Evolutionary conservation across 176 grass and related monocot genomes (phyloP).

Genomic region (Tillandsia fasciculata): DNA sequence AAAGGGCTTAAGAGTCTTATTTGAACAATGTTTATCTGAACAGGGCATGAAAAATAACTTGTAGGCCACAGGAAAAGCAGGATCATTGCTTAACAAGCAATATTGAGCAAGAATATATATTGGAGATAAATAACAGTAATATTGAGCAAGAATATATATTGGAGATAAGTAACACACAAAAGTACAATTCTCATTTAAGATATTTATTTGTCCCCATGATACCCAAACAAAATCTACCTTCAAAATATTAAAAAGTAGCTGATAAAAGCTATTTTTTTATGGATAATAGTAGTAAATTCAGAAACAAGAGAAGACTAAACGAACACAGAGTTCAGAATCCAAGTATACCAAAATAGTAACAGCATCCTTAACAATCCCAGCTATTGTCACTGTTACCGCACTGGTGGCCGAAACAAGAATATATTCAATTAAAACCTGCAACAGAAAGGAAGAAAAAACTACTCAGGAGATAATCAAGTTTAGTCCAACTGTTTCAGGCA

Average conservation of each 20-base stretch:
- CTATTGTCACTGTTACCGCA: constrained; percentile 87
- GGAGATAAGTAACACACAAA: no score
- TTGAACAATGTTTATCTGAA: background rate
- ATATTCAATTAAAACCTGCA: constrained; percentile 97
- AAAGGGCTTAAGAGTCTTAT: background rate
- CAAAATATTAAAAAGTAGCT: background rate
- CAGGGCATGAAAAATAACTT: background rate
- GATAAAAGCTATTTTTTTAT: background rate
- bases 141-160: no score
- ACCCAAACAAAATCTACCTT: no score
- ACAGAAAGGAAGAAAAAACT: constrained; percentile 8
- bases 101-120: no score
- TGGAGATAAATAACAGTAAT: no score
- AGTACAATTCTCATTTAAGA: no score
- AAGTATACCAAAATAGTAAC: constrained; percentile 87
- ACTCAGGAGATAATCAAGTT: background rate
- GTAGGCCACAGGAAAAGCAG: no score
- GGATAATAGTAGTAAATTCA: background rate
- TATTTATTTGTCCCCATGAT: no score
- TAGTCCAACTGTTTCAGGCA: background rate
- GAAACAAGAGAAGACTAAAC: background rate
- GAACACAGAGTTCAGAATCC: background rate
- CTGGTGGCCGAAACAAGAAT: constrained; percentile 89
- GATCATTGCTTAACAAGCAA: no score
- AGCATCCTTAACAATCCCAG: constrained; percentile 90